Conservation (phyloP, 495 filamentous ascomycete genomes). For the Aspergillus affinis region DNA sequence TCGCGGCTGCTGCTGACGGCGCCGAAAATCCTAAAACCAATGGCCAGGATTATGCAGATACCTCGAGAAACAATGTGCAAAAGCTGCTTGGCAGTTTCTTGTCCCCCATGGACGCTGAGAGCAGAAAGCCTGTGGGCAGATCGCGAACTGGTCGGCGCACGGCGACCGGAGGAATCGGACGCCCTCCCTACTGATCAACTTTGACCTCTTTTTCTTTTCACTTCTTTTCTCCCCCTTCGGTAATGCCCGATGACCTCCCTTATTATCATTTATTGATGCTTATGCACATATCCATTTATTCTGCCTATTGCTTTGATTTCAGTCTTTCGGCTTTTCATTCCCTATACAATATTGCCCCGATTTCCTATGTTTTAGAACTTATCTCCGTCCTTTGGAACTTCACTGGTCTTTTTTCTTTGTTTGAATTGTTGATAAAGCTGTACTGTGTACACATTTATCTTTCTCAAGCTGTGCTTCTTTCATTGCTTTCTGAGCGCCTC, state of each 20-base stretch:
- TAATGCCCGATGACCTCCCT: neutral
- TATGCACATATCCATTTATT: conserved; percentile 16
- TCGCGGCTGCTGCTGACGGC: conserved; percentile 29
- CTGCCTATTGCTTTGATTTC: neutral
- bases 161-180: conserved; percentile 36
- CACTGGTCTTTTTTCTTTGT: neutral
- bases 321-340: conserved; percentile 1
- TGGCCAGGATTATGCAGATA: neutral
- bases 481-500: conserved; percentile 5
- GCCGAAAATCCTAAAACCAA: neutral
- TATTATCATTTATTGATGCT: conserved; percentile 8
- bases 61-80: conserved; percentile 32
- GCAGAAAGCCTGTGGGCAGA: conserved; percentile 6
- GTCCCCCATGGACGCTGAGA: conserved; percentile 23
- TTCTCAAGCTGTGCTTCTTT: conserved; percentile 8
- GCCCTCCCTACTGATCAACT: conserved; percentile 40
- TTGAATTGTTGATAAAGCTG: conserved; percentile 3
- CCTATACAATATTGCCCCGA: neutral
- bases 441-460: neutral
- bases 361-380: neutral
- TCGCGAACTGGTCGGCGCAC: conserved; percentile 25
- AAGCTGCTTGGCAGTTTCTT: conserved; percentile 42
- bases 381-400: conserved; percentile 3
- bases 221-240: conserved; percentile 2
- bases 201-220: neutral